Evolutionary conservation across 495 filamentous ascomycete genomes (phyloP), one percentile per base, ranked within the genome.

Genomic region (Aspergillus biplanus): DNA sequence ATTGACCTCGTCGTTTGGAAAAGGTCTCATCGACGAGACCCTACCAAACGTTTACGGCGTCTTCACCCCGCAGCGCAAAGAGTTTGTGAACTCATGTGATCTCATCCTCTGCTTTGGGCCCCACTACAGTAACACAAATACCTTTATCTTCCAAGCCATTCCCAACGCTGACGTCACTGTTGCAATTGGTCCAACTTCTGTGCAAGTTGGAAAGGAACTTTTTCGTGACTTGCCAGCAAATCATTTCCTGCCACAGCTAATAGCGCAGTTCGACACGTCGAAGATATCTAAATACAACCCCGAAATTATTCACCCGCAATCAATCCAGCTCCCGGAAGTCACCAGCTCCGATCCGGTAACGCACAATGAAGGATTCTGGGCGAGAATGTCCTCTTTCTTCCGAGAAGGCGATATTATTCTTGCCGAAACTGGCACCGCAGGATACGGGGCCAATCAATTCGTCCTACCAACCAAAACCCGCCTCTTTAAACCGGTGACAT

Each of bases 381-480:
- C 69, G 27, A 59, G 33, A 32, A 42, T 63, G 9, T 63, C 61
- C 18, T 52, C 61, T 52, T 73, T 67, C 33, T 57, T 80, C 52
- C 65, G 54, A 0, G 18, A 57, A 3, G 73, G 71, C 12, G 77
- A 80, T 58, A 65, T 73, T 16, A 53, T 80, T 21, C 35, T 78
- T 18, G 66, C 69, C 7, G 78, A 78, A 60, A 78, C 73, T 6
- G 76, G 75, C 4, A 79, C 76, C 13, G 57, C 76, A 0, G 53
- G 59, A 8, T 65, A 64, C 27, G 76, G 76, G 3, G 63, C 64
- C 9, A 64, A 68, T 2, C 55, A 68, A 13, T 64, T 75, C 32
- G 44, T 52, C 1, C 59, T 78, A 0, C 74, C 74, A 1, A 37
- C 33, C 12, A 47, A 70, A 52, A 63, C 70, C 12, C 65, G 60